phyloP scores from a whole-genome alignment of 2,329 filamentous ascomycete genomes.

The Fusarium subtropicale region DNA sequence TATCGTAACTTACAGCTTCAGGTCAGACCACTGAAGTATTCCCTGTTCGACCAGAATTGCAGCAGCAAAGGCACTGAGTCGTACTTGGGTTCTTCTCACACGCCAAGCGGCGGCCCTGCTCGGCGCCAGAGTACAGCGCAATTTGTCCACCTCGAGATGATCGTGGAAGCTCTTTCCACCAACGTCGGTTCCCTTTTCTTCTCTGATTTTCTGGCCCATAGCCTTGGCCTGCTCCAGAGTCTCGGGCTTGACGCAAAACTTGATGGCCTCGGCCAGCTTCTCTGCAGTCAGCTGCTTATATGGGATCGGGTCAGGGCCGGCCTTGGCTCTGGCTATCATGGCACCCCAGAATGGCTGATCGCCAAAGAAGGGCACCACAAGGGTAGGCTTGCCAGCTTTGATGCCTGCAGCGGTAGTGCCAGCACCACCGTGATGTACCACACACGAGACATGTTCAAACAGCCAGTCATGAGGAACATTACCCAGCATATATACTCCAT shows the following conservation, averaged over 20 bases:
- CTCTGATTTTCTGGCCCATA: constrained; percentile 72
- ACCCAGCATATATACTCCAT: constrained; percentile 84
- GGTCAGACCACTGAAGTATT: constrained; percentile 73
- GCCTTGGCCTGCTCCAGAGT: constrained; percentile 67
- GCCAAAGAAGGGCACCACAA: constrained; percentile 88
- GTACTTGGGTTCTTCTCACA: constrained; percentile 73
- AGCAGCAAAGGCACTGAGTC: constrained; percentile 78
- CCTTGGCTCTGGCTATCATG: constrained; percentile 78
- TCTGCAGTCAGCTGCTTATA: constrained; percentile 75
- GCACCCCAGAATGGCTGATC: constrained; percentile 87
- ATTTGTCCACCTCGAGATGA: constrained; percentile 72
- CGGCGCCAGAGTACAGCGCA: constrained; percentile 77
- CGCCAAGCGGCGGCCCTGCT: constrained; percentile 79
- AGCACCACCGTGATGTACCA: constrained; percentile 89
- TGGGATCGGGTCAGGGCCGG: constrained; percentile 76
- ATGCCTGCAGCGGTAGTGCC: constrained; percentile 92
- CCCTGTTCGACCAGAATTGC: constrained; percentile 74
- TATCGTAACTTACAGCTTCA: constrained; percentile 72
- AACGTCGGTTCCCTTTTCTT: constrained; percentile 72
- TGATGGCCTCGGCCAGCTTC: constrained; percentile 73
- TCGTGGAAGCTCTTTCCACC: constrained; percentile 77
- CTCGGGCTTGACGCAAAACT: constrained; percentile 68
- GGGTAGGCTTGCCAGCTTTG: constrained; percentile 80
- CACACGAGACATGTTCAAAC: constrained; percentile 82
- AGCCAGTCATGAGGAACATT: constrained; percentile 92